phyloP scores from a whole-genome alignment of 805 yeast genomes.

The Jamesozyma jinghongensis region DNA sequence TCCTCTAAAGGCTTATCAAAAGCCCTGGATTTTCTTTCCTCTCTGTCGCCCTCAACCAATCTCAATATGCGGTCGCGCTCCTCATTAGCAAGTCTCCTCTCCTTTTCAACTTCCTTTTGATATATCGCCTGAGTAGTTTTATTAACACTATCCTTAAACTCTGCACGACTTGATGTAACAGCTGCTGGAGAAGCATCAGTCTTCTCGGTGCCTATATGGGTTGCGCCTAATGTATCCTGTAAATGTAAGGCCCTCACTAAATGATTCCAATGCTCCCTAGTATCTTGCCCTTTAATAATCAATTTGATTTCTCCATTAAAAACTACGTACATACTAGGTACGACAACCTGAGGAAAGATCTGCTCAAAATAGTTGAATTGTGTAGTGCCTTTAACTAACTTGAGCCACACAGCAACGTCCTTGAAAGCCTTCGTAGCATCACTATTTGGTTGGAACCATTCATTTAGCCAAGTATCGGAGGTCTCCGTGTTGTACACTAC shows the following conservation, averaged over 20 bases:
- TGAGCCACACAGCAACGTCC: constrained; percentile 32
- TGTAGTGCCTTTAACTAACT: constrained; percentile 33
- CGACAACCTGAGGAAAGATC: constrained; percentile 41
- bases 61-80: constrained; percentile 50
- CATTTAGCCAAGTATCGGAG: constrained; percentile 24
- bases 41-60: constrained; percentile 30
- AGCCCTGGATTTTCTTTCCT: constrained; percentile 11
- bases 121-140: constrained; percentile 19
- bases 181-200: background rate
- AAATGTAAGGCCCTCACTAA: constrained; percentile 6
- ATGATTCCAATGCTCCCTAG: constrained; percentile 3
- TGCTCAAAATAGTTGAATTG: constrained; percentile 44
- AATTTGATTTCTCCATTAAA: constrained; percentile 39
- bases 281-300: constrained; percentile 31
- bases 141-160: constrained; percentile 18
- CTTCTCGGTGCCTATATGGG: background rate
- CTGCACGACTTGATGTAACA: constrained; percentile 3
- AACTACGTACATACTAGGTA: constrained; percentile 54
- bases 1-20: background rate
- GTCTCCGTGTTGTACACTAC: constrained; percentile 31
- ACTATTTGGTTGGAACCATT: constrained; percentile 16
- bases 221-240: background rate
- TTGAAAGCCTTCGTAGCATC: constrained; percentile 8
- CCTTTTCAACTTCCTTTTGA: constrained; percentile 26
- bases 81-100: constrained; percentile 30